Conservation (phyloP, 306 rosid genomes). For the Quercus gilva region DNA sequence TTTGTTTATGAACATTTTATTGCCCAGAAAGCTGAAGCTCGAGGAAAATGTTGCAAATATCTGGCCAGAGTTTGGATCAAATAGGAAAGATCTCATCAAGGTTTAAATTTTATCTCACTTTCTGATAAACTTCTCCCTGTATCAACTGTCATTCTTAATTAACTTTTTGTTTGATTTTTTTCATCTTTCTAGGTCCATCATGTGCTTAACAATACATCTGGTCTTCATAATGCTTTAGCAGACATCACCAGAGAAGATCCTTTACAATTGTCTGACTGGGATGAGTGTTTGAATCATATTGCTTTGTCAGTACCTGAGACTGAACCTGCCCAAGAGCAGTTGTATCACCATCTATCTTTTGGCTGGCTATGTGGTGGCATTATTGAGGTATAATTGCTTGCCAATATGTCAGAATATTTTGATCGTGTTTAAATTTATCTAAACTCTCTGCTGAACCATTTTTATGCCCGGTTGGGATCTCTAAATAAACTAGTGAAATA, state of each 20-base stretch:
- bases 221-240: constrained; percentile 87
- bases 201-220: constrained; percentile 95
- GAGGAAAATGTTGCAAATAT: constrained; percentile 75
- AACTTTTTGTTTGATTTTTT: neutral
- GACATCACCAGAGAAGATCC: constrained; percentile 57
- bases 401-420: neutral
- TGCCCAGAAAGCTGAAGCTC: constrained; percentile 72
- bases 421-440: neutral
- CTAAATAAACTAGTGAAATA: neutral
- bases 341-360: constrained; percentile 78
- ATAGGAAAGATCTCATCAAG: constrained; percentile 76
- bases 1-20: constrained; percentile 19
- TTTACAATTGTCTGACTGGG: constrained; percentile 73
- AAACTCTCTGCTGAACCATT: neutral
- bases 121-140: constrained; percentile 5
- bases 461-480: constrained; percentile 5
- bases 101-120: constrained; percentile 32
- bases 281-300: constrained; percentile 65
- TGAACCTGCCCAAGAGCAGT: constrained; percentile 85
- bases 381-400: constrained; percentile 64
- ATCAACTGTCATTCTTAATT: constrained; percentile 1
- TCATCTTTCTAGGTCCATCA: constrained; percentile 70
- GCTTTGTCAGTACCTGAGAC: constrained; percentile 74
- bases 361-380: constrained; percentile 99
- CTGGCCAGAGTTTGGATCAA: constrained; percentile 88